Percentiles rank a stretch among this genome's conserved stretches.
Evolutionary conservation across 2,329 filamentous ascomycete genomes (phyloP).

Genomic region (Cercospora janseana): DNA sequence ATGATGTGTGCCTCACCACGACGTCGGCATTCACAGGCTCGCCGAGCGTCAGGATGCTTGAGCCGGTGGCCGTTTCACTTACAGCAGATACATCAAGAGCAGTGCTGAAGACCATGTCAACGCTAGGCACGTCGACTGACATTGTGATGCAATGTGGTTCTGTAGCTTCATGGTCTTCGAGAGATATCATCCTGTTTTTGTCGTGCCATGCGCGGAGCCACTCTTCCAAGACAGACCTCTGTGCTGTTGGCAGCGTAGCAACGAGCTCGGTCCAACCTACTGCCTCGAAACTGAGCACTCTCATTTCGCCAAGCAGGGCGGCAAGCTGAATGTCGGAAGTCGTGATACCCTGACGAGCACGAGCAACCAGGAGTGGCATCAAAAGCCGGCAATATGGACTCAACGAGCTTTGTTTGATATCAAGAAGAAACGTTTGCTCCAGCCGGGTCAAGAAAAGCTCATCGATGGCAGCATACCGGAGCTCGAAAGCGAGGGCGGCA

Average conservation of each 20-base stretch:
- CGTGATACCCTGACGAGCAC: slow-evolving; percentile 48
- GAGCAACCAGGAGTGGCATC: slow-evolving; percentile 50
- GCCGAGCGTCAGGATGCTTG: slow-evolving; percentile 56
- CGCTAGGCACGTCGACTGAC: slow-evolving; percentile 81
- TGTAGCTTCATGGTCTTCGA: slow-evolving; percentile 26
- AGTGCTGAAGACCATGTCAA: slow-evolving; percentile 79
- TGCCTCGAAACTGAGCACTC: slow-evolving; percentile 52
- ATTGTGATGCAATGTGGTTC: slow-evolving; percentile 66
- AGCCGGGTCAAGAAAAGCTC: slow-evolving; percentile 63
- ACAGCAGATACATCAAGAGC: slow-evolving; percentile 29
- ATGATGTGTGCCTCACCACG: slow-evolving; percentile 55
- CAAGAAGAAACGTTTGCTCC: slow-evolving; percentile 46
- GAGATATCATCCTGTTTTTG: slow-evolving; percentile 31
- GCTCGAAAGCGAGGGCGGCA: slow-evolving; percentile 60
- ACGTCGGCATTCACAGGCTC: slow-evolving; percentile 64
- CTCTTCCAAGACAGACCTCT: slow-evolving; percentile 45
- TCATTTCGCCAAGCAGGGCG: slow-evolving; percentile 53
- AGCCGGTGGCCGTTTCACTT: neutral
- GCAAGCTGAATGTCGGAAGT: slow-evolving; percentile 54
- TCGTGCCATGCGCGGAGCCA: slow-evolving; percentile 60
- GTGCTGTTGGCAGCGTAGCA: slow-evolving; percentile 48
- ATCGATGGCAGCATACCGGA: slow-evolving; percentile 74
- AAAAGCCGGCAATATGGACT: slow-evolving; percentile 51
- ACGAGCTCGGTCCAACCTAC: slow-evolving; percentile 56
- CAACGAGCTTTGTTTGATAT: slow-evolving; percentile 50